phyloP scores from a whole-genome alignment of 208 protist genomes.

The Trypanosoma theileri region DNA sequence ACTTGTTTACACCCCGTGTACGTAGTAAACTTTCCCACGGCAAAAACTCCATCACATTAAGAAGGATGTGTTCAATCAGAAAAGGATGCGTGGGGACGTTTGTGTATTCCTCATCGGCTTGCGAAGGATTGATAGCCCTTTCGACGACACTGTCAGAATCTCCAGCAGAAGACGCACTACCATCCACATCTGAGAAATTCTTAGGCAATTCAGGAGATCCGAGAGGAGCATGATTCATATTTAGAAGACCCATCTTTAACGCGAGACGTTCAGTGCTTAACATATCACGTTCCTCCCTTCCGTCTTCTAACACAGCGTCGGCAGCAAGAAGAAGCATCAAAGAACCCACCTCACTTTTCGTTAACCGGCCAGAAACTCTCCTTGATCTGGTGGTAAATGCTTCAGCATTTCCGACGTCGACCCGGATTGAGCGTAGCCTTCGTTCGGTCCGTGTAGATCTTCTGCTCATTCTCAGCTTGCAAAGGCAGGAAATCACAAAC shows the following conservation, averaged over 20 bases:
- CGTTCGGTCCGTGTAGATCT: not conserved
- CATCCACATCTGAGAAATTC: conserved; percentile 29
- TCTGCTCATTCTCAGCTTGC: not conserved
- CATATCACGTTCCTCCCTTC: conserved; percentile 27
- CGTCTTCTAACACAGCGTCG: conserved; percentile 42
- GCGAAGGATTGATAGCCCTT: conserved; percentile 27
- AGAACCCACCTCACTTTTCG: conserved; percentile 50
- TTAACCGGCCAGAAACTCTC: not conserved
- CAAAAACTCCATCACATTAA: conserved; percentile 53
- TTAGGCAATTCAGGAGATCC: not conserved
- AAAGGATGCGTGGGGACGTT: not conserved
- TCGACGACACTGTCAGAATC: conserved; percentile 35
- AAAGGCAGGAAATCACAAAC: too few species aligned
- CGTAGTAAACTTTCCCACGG: conserved; percentile 43
- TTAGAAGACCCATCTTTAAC: conserved; percentile 2
- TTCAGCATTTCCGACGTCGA: not conserved
- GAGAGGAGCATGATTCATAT: conserved; percentile 5
- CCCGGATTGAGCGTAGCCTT: not conserved
- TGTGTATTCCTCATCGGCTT: conserved; percentile 32
- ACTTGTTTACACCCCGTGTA: conserved; percentile 47
- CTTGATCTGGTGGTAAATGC: not conserved
- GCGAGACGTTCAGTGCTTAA: conserved; percentile 75
- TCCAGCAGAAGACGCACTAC: conserved; percentile 42
- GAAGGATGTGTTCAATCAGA: conserved; percentile 37
- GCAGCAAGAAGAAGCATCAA: conserved; percentile 56